Conservation (phyloP, 129 eudicot species). For the Flaveria bidentis region DNA sequence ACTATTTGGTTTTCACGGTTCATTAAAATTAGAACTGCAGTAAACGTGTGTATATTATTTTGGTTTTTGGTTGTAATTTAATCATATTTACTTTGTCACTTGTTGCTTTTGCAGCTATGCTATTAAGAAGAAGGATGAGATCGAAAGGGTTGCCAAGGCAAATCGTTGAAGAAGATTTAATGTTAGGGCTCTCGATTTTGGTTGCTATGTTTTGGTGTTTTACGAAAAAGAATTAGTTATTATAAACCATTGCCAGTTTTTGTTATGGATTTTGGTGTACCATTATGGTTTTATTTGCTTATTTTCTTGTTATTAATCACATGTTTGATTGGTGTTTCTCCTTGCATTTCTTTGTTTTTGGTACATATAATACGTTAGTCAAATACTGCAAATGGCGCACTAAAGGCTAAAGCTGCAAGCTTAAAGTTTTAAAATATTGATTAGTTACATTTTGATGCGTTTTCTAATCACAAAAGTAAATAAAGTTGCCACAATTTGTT, state of each 20-base stretch:
- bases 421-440: too few species aligned
- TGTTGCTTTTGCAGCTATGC: constrained; percentile 55
- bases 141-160: constrained; percentile 84
- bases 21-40: too few species aligned
- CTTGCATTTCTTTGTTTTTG: not conserved
- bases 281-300: not conserved
- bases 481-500: too few species aligned
- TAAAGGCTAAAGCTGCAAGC: not conserved
- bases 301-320: not conserved
- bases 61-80: not conserved
- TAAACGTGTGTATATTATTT: too few species aligned
- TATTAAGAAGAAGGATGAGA: constrained; percentile 79
- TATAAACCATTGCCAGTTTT: constrained; percentile 9
- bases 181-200: constrained; percentile 34
- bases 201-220: constrained; percentile 21
- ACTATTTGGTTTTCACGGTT: too few species aligned
- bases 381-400: not conserved
- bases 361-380: not conserved
- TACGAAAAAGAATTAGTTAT: constrained; percentile 20
- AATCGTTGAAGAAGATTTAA: constrained; percentile 51
- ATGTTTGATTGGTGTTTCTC: not conserved
- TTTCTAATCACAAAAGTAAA: too few species aligned
- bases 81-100: not conserved
- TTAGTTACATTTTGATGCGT: too few species aligned
- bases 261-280: constrained; percentile 28